These are phyloP conservation scores for Ilex paraguariensis DNA, from an alignment of 305 asterid genomes.

Conservation along the genomic window DNA sequence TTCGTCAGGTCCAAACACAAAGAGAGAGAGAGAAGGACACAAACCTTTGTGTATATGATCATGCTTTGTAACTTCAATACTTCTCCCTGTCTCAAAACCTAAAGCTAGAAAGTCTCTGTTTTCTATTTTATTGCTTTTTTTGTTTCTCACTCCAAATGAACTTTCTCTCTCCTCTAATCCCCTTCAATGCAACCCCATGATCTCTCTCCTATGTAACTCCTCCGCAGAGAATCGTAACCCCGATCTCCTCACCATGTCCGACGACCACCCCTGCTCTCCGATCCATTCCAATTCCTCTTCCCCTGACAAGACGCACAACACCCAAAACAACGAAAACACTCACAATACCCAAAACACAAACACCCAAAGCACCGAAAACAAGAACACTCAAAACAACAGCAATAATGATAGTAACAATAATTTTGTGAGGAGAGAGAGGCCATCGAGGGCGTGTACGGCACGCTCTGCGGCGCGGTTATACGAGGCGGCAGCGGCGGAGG, in stretches of 20 bases:
- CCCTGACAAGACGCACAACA: not conserved
- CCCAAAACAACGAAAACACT: constrained; percentile 15
- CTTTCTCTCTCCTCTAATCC: not conserved
- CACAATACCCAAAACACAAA: constrained; percentile 17
- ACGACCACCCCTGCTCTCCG: constrained; percentile 39
- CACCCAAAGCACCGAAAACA: constrained; percentile 21
- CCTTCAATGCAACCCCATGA: constrained; percentile 78
- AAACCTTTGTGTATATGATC: no score
- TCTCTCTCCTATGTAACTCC: constrained; percentile 63
- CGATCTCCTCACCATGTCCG: constrained; percentile 47
- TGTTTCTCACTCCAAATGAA: not conserved
- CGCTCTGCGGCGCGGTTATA: constrained; percentile 83
- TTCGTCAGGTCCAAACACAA: no score
- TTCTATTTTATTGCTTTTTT: not conserved
- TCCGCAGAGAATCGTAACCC: constrained; percentile 39
- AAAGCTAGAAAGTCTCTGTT: no score
- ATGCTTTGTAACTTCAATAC: no score
- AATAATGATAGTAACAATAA: constrained; percentile 25
- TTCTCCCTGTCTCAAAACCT: no score
- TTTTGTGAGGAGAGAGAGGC: constrained; percentile 75
- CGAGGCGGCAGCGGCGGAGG: constrained; percentile 83
- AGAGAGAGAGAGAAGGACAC: no score
- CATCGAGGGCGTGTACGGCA: constrained; percentile 95
- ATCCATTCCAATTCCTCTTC: constrained; percentile 20
- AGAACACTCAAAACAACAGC: not conserved